Conservation (phyloP, 2,329 filamentous ascomycete species). For the Scytalidium lignicola region DNA sequence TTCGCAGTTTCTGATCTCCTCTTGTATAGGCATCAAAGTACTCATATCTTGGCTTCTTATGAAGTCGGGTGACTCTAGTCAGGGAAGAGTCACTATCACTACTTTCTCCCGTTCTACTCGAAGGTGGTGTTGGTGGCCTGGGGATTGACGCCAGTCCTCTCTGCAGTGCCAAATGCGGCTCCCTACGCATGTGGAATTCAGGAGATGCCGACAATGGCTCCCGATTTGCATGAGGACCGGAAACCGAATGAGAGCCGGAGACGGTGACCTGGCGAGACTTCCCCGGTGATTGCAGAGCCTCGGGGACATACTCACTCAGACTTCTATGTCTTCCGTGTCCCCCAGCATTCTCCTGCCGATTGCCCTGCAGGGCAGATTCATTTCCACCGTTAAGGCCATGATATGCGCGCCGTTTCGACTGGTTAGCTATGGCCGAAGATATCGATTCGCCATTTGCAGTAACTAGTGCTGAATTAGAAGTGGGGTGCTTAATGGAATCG, state of each 20-base stretch:
- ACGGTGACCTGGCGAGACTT: slow-evolving; percentile 69
- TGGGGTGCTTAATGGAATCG: slow-evolving; percentile 34
- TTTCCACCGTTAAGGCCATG: slow-evolving; percentile 34
- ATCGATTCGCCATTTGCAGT: slow-evolving; percentile 48
- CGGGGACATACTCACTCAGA: slow-evolving; percentile 81
- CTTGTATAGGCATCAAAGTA: slow-evolving; percentile 67
- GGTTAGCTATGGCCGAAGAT: slow-evolving; percentile 43
- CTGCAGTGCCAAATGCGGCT: slow-evolving; percentile 73
- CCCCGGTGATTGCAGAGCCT: slow-evolving; percentile 55
- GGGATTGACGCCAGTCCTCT: slow-evolving; percentile 64
- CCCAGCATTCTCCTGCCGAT: slow-evolving; percentile 22
- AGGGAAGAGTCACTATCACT: slow-evolving; percentile 44
- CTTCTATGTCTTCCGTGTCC: slow-evolving; percentile 72
- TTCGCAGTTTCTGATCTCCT: slow-evolving; percentile 62
- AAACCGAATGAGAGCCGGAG: slow-evolving; percentile 52
- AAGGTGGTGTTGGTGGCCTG: slow-evolving; percentile 73
- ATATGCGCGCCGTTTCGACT: slow-evolving; percentile 54
- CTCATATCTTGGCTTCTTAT: slow-evolving; percentile 43
- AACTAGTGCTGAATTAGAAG: slow-evolving; percentile 43
- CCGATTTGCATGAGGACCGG: slow-evolving; percentile 36
- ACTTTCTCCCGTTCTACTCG: slow-evolving; percentile 63
- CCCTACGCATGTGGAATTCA: slow-evolving; percentile 59
- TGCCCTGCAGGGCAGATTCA: slow-evolving; percentile 17
- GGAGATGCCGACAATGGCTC: slow-evolving; percentile 39
- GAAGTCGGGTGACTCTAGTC: slow-evolving; percentile 28